A percentile compares a stretch with the other conserved stretches of the same genome.
These are phyloP conservation scores for Neonectria hederae DNA, from an alignment of 2,329 filamentous ascomycete genomes.

Conservation along the genomic window DNA sequence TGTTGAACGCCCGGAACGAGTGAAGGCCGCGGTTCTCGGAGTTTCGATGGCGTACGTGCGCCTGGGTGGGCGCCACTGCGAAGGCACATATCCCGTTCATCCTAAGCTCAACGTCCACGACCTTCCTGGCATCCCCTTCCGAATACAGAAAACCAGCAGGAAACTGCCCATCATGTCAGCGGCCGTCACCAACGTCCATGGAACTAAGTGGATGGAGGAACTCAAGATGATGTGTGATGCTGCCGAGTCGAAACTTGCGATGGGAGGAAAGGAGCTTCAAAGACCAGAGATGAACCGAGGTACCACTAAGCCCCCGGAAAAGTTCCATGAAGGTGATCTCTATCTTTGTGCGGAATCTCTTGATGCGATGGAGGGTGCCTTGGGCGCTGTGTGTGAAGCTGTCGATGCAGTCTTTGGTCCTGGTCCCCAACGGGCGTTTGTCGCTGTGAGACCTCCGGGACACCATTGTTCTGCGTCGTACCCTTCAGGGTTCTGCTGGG, in stretches of 20 bases:
- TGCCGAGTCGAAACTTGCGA: slow-evolving; percentile 80
- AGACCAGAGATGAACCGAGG: slow-evolving; percentile 71
- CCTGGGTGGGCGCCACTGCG: slow-evolving; percentile 82
- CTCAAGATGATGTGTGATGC: slow-evolving; percentile 84
- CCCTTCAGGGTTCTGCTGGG: slow-evolving; percentile 97
- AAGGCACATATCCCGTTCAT: slow-evolving; percentile 73
- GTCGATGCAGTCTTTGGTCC: slow-evolving; percentile 82
- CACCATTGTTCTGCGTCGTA: slow-evolving; percentile 92
- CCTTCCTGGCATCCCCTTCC: slow-evolving; percentile 76
- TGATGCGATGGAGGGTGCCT: slow-evolving; percentile 86
- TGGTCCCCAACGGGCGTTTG: slow-evolving; percentile 81
- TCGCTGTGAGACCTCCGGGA: slow-evolving; percentile 90
- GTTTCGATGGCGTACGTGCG: slow-evolving; percentile 89
- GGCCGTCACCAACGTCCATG: slow-evolving; percentile 90
- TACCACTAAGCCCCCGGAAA: slow-evolving; percentile 56
- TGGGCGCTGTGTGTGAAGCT: slow-evolving; percentile 93
- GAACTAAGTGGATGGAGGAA: slow-evolving; percentile 92
- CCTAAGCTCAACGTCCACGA: slow-evolving; percentile 66
- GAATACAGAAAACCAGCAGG: slow-evolving; percentile 82
- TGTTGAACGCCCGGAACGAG: slow-evolving; percentile 91
- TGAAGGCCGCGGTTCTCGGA: slow-evolving; percentile 84
- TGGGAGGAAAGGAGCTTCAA: slow-evolving; percentile 80
- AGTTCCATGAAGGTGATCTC: slow-evolving; percentile 87
- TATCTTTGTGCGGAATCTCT: slow-evolving; percentile 90
- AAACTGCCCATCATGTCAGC: slow-evolving; percentile 75